phyloP scores from a whole-genome alignment of 352 stramenopile genomes.

The Thalassiosira mediterranea region DNA sequence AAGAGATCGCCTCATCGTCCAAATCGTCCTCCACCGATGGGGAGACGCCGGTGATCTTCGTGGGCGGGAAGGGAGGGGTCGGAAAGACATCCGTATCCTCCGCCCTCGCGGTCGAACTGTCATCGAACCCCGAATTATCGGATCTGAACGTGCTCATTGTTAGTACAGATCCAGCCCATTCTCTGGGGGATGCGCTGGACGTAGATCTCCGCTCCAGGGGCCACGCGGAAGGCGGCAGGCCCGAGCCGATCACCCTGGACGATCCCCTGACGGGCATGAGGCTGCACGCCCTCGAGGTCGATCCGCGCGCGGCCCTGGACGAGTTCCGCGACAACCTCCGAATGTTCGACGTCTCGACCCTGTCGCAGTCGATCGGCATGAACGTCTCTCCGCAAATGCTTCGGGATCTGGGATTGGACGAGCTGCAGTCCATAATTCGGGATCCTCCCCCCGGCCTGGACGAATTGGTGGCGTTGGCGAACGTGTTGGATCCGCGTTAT shows the following conservation, averaged over 20 bases:
- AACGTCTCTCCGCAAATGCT: conserved; percentile 70
- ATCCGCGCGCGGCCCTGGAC: conserved; percentile 75
- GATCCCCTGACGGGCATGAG: conserved; percentile 66
- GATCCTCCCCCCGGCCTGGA: conserved; percentile 82
- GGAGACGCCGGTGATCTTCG: conserved; percentile 67
- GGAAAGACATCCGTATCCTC: conserved; percentile 76
- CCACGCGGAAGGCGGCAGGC: conserved; percentile 19
- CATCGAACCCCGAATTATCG: no score
- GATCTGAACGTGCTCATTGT: conserved; percentile 87
- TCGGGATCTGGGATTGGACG: conserved; percentile 67
- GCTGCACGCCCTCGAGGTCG: conserved; percentile 84
- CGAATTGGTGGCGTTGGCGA: conserved; percentile 85
- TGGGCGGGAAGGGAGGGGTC: conserved; percentile 80
- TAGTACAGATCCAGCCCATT: conserved; percentile 89
- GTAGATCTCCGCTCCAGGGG: conserved; percentile 61
- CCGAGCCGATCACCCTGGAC: conserved; percentile 56
- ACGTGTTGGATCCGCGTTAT: conserved; percentile 85
- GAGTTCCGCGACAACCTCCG: conserved; percentile 70
- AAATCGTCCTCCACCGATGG: background rate
- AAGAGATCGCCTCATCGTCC: background rate
- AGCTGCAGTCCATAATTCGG: conserved; percentile 76
- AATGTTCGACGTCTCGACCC: conserved; percentile 15
- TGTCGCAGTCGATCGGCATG: conserved; percentile 54
- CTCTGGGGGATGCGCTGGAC: conserved; percentile 87
- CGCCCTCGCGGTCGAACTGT: no score